These are phyloP conservation scores for Austroboletus niveus DNA, from an alignment of 1,284 basidiomycete species.

Conservation along the genomic window DNA sequence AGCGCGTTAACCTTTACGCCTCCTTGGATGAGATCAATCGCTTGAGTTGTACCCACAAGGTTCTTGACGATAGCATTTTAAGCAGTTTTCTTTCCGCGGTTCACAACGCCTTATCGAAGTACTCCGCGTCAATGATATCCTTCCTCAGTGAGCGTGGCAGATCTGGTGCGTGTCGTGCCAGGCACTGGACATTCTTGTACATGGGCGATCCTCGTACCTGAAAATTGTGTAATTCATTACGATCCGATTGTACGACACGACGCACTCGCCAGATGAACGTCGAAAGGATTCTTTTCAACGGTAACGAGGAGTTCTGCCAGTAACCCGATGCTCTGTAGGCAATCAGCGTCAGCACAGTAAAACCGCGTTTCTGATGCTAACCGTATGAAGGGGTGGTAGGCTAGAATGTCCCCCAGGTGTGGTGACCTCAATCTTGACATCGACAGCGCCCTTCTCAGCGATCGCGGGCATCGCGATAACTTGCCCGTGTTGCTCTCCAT, in stretches of 20 bases:
- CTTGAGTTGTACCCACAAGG: constrained; percentile 55
- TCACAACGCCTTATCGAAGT: too few relatives aligned
- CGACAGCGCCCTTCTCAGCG: constrained; percentile 56
- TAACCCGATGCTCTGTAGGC: constrained; percentile 42
- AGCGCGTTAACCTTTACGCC: constrained; percentile 65
- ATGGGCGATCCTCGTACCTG: constrained; percentile 42
- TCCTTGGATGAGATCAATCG: constrained; percentile 56
- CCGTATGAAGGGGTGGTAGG: constrained; percentile 46
- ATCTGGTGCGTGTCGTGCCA: constrained; percentile 39
- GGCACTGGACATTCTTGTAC: constrained; percentile 13
- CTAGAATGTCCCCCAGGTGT: constrained; percentile 60
- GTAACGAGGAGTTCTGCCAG: constrained; percentile 27
- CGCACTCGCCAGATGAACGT: too few relatives aligned
- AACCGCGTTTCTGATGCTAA: constrained; percentile 3
- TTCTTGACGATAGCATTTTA: constrained; percentile 16
- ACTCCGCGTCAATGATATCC: constrained; percentile 6
- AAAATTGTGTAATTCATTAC: background rate
- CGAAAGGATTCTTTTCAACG: too few relatives aligned
- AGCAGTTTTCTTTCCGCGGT: too few relatives aligned
- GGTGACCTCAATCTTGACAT: constrained; percentile 46
- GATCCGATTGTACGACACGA: too few relatives aligned
- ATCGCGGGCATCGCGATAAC: constrained; percentile 47
- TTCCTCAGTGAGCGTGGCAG: constrained; percentile 39
- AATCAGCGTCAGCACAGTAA: too few relatives aligned
- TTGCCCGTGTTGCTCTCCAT: constrained; percentile 31